Conservation (phyloP, 345 rosid species). For the Hypericum perforatum region DNA sequence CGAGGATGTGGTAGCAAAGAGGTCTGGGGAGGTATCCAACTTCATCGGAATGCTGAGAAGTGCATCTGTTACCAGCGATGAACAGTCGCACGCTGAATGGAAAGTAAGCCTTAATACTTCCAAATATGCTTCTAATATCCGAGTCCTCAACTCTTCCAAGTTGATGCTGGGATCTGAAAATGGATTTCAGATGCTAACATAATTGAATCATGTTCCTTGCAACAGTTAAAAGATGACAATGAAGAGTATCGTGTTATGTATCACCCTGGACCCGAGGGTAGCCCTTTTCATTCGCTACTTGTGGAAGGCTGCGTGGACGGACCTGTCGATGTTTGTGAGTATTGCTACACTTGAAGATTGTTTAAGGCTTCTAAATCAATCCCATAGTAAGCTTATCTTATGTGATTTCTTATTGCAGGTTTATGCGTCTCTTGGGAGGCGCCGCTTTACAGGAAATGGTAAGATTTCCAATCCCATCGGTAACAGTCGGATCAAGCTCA, state of each 20-base stretch:
- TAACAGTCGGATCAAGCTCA: background rate
- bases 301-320: constrained; percentile 94
- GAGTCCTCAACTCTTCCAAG: background rate
- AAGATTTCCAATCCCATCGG: constrained; percentile 11
- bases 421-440: constrained; percentile 83
- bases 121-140: background rate
- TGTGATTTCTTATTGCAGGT: constrained; percentile 37
- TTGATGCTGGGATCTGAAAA: background rate
- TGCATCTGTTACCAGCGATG: constrained; percentile 40
- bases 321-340: constrained; percentile 76
- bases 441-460: constrained; percentile 68
- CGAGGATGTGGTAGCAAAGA: constrained; percentile 43
- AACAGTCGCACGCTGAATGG: constrained; percentile 54
- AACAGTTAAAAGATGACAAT: constrained; percentile 63
- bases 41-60: constrained; percentile 87
- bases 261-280: constrained; percentile 77
- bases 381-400: constrained; percentile 7
- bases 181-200: constrained; percentile 2
- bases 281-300: constrained; percentile 71
- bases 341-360: background rate
- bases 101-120: constrained; percentile 42
- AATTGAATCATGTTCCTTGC: constrained; percentile 7
- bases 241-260: constrained; percentile 91
- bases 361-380: constrained; percentile 3
- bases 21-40: constrained; percentile 44